Evolutionary conservation across 2,329 filamentous ascomycete genomes (phyloP).

Genomic region (Davidsoniella virescens): DNA sequence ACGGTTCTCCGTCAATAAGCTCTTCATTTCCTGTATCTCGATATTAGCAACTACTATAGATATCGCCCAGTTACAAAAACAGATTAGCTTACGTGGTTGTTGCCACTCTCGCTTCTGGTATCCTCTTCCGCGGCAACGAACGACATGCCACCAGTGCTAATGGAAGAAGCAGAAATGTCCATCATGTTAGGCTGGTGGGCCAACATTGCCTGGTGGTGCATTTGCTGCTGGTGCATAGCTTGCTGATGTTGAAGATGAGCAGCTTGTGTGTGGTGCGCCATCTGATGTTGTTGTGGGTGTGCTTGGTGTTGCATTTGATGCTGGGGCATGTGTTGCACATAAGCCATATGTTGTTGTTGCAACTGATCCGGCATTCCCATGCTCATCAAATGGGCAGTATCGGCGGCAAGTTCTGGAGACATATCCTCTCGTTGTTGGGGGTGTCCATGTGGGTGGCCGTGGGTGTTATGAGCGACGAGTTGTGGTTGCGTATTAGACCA

Average conservation of each 20-base stretch:
- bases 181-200: conserved; percentile 29
- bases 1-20: conserved; percentile 54
- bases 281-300: conserved; percentile 6
- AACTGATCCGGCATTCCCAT: conserved; percentile 11
- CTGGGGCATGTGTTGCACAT: conserved; percentile 6
- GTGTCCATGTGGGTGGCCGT: background rate
- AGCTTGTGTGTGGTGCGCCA: conserved; percentile 7
- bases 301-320: conserved; percentile 17
- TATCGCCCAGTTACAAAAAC: background rate
- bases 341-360: conserved; percentile 7
- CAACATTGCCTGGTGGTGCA: conserved; percentile 19
- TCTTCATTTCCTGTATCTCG: conserved; percentile 44
- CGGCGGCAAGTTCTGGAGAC: conserved; percentile 7
- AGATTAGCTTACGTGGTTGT: conserved; percentile 7
- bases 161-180: conserved; percentile 7
- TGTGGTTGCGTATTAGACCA: conserved; percentile 7
- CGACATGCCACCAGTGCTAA: conserved; percentile 4
- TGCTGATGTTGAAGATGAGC: conserved; percentile 9
- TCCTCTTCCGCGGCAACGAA: conserved; percentile 10
- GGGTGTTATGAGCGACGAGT: conserved; percentile 3
- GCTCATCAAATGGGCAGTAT: conserved; percentile 7
- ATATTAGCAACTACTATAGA: background rate
- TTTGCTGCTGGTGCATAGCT: conserved; percentile 10
- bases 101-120: conserved; percentile 5
- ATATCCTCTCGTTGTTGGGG: conserved; percentile 1